Conservation (phyloP, 2,329 filamentous ascomycete genomes). For the Ceratocystis eucalypticola region DNA sequence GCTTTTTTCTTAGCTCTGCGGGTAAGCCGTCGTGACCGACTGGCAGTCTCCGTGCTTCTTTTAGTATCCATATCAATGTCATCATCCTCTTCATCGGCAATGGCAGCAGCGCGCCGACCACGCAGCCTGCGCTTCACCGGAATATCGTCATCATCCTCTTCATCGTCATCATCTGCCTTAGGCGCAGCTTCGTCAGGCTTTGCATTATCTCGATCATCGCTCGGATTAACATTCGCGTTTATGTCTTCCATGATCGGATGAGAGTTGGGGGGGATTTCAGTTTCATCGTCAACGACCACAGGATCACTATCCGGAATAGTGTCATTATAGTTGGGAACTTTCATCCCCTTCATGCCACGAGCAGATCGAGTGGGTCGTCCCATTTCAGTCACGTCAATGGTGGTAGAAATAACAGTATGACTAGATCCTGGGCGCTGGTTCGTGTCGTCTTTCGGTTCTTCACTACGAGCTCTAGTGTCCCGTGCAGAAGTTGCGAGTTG, state of each 20-base stretch:
- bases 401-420: constrained; percentile 38
- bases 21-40: constrained; percentile 34
- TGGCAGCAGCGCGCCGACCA: constrained; percentile 16
- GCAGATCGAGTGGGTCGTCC: constrained; percentile 32
- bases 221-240: constrained; percentile 22
- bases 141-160: constrained; percentile 25
- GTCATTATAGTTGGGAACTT: constrained; percentile 21
- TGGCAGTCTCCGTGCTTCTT: constrained; percentile 21
- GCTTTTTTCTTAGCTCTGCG: constrained; percentile 35
- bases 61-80: constrained; percentile 30
- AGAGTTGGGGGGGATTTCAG: constrained; percentile 21
- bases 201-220: constrained; percentile 14
- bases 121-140: constrained; percentile 18
- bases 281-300: constrained; percentile 19
- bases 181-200: neutral
- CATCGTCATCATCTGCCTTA: constrained; percentile 24
- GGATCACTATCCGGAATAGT: constrained; percentile 18
- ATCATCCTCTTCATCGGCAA: constrained; percentile 31
- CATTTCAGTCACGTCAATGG: constrained; percentile 22
- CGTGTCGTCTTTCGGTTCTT: constrained; percentile 41
- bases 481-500: constrained; percentile 29
- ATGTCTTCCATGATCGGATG: constrained; percentile 25
- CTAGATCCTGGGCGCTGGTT: constrained; percentile 48
- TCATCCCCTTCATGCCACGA: constrained; percentile 39
- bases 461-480: constrained; percentile 40